Conservation (phyloP, 805 yeast genomes). For the Teunomyces barrocoloradensis region DNA sequence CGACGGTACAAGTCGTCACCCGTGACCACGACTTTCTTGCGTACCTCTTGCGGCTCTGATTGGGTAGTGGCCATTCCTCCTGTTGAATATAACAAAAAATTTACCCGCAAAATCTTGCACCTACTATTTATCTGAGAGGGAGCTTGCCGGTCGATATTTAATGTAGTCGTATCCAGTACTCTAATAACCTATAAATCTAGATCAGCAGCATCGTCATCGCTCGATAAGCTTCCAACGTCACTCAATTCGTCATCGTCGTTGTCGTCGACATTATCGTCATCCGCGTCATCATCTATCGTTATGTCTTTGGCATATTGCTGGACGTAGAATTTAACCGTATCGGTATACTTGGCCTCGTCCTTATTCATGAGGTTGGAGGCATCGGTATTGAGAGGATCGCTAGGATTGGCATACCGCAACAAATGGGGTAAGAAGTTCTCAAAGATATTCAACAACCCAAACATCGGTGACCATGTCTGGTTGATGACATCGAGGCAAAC, state of each 20-base stretch:
- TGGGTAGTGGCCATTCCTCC: not conserved
- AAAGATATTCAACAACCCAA: conserved; percentile 84
- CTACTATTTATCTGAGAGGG: not conserved
- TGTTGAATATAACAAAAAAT: not conserved
- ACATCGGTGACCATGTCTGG: conserved; percentile 98
- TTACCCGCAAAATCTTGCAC: conserved; percentile 1
- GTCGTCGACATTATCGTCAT: conserved; percentile 33
- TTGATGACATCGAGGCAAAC: conserved; percentile 95
- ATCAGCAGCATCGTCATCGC: conserved; percentile 38
- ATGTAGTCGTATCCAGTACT: not conserved
- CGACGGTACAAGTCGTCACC: conserved; percentile 87
- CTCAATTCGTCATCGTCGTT: conserved; percentile 42
- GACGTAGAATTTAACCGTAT: conserved; percentile 71
- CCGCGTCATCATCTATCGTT: conserved; percentile 41
- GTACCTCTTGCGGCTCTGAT: not conserved
- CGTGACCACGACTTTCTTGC: conserved; percentile 33
- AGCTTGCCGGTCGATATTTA: not conserved
- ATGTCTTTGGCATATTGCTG: conserved; percentile 52
- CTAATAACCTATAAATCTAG: conserved; percentile 7
- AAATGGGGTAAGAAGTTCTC: conserved; percentile 93
- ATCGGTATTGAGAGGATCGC: conserved; percentile 89
- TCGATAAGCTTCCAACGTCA: conserved; percentile 48
- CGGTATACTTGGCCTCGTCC: conserved; percentile 64
- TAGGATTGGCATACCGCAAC: conserved; percentile 86
- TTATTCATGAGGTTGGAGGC: conserved; percentile 78